A percentile compares a stretch with the other conserved stretches of the same genome.
These are phyloP conservation scores for Epichloe sp. DNA, from an alignment of 2,329 filamentous ascomycete genomes.

Conservation along the genomic window DNA sequence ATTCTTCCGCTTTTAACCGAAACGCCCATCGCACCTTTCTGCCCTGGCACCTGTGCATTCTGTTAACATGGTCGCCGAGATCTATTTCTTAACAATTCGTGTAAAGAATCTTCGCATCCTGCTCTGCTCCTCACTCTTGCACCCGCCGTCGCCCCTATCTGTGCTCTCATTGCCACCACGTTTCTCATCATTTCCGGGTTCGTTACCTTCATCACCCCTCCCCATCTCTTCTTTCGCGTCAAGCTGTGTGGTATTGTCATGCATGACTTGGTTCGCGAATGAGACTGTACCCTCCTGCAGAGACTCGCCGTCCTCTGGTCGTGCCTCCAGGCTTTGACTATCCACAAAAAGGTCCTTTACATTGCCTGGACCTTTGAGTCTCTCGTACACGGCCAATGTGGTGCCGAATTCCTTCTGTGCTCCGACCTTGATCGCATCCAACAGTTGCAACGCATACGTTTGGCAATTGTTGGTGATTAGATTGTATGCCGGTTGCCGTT, in stretches of 20 bases:
- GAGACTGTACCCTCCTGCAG: slow-evolving; percentile 26
- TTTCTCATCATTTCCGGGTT: slow-evolving; percentile 4
- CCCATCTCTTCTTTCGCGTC: slow-evolving; percentile 24
- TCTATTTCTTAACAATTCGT: slow-evolving; percentile 5
- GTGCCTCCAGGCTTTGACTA: slow-evolving; percentile 11
- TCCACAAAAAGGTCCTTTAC: slow-evolving; percentile 36
- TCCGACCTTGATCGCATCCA: slow-evolving; percentile 41
- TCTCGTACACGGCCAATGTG: slow-evolving; percentile 38
- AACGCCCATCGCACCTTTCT: background rate
- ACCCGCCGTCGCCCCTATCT: background rate
- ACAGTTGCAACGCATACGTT: slow-evolving; percentile 38
- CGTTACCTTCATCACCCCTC: slow-evolving; percentile 8
- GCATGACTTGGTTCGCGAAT: slow-evolving; percentile 38
- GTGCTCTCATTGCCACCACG: slow-evolving; percentile 5
- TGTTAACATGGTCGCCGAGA: background rate
- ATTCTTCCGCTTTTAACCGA: too few relatives aligned
- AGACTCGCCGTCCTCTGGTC: slow-evolving; percentile 7
- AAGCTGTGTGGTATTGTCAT: slow-evolving; percentile 38
- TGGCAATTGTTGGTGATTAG: slow-evolving; percentile 49
- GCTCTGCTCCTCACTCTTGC: background rate
- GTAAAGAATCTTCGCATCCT: slow-evolving; percentile 7
- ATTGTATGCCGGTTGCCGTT: slow-evolving; percentile 37
- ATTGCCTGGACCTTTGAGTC: slow-evolving; percentile 33
- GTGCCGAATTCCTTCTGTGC: slow-evolving; percentile 38
- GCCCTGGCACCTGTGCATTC: too few relatives aligned